Conservation (phyloP, 192 early-diverging fungal genomes). For the Thoreauomyces humboldtii region DNA sequence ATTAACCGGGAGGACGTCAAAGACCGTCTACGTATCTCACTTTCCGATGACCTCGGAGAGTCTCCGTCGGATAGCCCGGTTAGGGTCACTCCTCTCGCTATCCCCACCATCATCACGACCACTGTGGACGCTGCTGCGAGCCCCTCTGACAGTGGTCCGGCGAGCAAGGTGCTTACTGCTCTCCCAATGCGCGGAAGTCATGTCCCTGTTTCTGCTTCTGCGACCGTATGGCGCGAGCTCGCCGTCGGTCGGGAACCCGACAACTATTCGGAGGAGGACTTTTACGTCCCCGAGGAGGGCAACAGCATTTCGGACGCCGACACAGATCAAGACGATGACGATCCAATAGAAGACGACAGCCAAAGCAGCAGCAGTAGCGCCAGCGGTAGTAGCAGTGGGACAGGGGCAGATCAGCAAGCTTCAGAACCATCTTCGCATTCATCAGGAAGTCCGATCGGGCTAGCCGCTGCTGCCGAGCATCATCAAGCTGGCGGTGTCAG, state of each 20-base stretch:
- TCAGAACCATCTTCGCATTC: not conserved
- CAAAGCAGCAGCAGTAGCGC: not conserved
- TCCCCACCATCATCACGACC: not conserved
- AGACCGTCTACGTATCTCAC: not conserved
- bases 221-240: not conserved
- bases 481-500: too few relatives aligned
- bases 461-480: too few relatives aligned
- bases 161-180: not conserved
- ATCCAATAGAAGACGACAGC: not conserved
- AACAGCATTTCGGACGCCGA: too few relatives aligned
- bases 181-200: not conserved
- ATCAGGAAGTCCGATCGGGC: too few relatives aligned
- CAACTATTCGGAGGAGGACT: too few relatives aligned
- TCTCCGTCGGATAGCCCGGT: not conserved
- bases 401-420: not conserved
- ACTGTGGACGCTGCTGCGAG: too few relatives aligned
- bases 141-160: not conserved
- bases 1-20: conserved; percentile 12
- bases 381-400: not conserved
- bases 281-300: too few relatives aligned
- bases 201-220: not conserved
- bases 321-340: too few relatives aligned
- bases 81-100: not conserved
- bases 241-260: not conserved
- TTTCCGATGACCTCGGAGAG: not conserved